Conservation (phyloP, 495 filamentous ascomycete species). For the Tuber borchii region DNA sequence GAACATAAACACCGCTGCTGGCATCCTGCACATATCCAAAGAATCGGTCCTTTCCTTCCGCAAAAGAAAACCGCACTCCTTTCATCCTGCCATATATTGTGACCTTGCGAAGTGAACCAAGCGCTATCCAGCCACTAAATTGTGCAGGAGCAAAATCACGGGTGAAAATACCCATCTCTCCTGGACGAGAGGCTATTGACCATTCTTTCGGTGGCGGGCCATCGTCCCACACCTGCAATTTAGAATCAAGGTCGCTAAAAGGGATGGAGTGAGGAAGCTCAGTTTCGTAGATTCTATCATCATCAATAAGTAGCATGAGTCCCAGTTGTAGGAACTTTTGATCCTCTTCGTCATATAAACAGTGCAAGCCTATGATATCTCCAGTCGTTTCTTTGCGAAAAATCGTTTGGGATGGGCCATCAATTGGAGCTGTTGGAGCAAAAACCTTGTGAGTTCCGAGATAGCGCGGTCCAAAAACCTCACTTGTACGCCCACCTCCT, state of each 20-base stretch:
- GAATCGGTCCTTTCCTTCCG: constrained; percentile 19
- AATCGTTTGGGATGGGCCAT: constrained; percentile 23
- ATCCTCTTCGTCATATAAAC: constrained; percentile 41
- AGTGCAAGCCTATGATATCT: constrained; percentile 38
- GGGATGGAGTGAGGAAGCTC: constrained; percentile 25
- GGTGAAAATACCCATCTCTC: constrained; percentile 29
- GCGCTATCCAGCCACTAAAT: constrained; percentile 33
- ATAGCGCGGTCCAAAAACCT: constrained; percentile 39
- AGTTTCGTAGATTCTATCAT: constrained; percentile 13
- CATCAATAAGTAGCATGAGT: constrained; percentile 20
- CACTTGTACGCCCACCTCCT: constrained; percentile 21
- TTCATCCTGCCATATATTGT: constrained; percentile 35
- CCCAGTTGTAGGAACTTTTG: constrained; percentile 39
- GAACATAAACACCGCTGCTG: constrained; percentile 22
- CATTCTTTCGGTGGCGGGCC: constrained; percentile 29
- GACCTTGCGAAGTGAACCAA: constrained; percentile 21
- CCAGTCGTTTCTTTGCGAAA: constrained; percentile 27
- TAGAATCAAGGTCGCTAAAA: constrained; percentile 33
- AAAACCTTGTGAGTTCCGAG: constrained; percentile 41
- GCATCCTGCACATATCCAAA: constrained; percentile 25
- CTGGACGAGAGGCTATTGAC: constrained; percentile 25
- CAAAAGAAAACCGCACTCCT: constrained; percentile 37
- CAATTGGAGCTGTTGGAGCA: constrained; percentile 21
- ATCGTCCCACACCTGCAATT: constrained; percentile 35
- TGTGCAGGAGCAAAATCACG: constrained; percentile 9